Percentiles rank a stretch among this genome's conserved stretches.
These are phyloP conservation scores for Colletotrichum filicis DNA, from an alignment of 2,329 filamentous ascomycete species.

Conservation along the genomic window DNA sequence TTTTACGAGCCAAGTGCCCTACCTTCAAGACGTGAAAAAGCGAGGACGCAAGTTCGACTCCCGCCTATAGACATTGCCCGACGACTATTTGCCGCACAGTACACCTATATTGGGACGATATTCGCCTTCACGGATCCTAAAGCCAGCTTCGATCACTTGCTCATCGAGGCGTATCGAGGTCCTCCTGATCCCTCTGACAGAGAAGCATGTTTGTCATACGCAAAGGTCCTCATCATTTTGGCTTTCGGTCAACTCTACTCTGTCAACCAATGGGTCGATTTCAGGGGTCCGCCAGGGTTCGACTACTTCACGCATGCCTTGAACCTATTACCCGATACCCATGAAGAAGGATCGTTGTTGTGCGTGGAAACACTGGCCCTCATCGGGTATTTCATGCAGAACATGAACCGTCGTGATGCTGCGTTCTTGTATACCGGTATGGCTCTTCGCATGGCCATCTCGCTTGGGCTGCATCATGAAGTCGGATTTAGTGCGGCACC, in stretches of 20 bases:
- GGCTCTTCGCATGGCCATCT: conserved; percentile 67
- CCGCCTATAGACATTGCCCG: conserved; percentile 63
- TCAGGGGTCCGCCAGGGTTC: conserved; percentile 65
- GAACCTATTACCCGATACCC: conserved; percentile 63
- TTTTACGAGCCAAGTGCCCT: conserved; percentile 49
- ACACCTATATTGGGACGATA: conserved; percentile 67
- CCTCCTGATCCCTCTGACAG: conserved; percentile 53
- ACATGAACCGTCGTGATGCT: conserved; percentile 64
- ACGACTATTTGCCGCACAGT: conserved; percentile 61
- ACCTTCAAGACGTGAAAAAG: conserved; percentile 43
- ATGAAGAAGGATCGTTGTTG: conserved; percentile 64
- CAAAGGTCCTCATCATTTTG: conserved; percentile 63
- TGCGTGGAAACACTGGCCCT: conserved; percentile 66
- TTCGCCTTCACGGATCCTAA: conserved; percentile 62
- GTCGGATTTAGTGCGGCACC: conserved; percentile 41
- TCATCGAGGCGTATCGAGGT: conserved; percentile 55
- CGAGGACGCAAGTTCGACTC: conserved; percentile 46
- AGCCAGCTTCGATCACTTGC: conserved; percentile 55
- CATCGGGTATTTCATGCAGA: conserved; percentile 67
- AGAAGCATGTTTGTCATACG: conserved; percentile 60
- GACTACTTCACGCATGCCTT: conserved; percentile 64
- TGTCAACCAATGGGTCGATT: conserved; percentile 65
- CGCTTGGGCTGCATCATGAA: conserved; percentile 66
- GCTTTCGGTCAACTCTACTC: conserved; percentile 68
- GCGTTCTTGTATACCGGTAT: conserved; percentile 65